Conservation (phyloP, 2,329 filamentous ascomycete genomes). For the Byssoonygena ceratinophila region DNA sequence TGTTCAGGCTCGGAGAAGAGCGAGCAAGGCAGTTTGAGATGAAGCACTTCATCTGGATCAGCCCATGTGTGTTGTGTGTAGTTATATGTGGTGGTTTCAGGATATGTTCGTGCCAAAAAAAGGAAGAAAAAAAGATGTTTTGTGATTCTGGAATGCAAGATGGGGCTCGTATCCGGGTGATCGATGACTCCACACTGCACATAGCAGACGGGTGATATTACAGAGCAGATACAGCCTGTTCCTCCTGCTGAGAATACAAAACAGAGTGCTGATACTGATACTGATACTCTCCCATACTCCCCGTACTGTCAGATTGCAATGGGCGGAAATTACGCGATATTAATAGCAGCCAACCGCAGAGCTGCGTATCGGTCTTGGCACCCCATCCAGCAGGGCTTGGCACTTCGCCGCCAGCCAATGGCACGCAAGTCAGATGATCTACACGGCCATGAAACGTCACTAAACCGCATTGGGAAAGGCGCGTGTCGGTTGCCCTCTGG, state of each 20-base stretch:
- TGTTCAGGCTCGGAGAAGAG: too few relatives aligned
- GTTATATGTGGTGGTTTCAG: neutral
- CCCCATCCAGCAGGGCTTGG: neutral
- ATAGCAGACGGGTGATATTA: too few relatives aligned
- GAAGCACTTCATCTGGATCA: too few relatives aligned
- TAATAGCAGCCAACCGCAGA: conserved; percentile 9
- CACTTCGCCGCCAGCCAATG: neutral
- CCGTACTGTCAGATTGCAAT: neutral
- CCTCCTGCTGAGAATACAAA: too few relatives aligned
- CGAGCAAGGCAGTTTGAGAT: neutral
- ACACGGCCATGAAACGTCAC: conserved; percentile 10
- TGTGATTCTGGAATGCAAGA: neutral
- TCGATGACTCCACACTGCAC: conserved; percentile 2
- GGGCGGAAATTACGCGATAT: conserved; percentile 3
- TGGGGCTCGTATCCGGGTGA: conserved; percentile 10
- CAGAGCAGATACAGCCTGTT: too few relatives aligned
- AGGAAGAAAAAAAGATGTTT: neutral
- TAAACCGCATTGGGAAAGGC: neutral
- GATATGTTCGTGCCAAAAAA: neutral
- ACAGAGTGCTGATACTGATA: neutral
- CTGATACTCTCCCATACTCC: neutral
- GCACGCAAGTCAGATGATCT: conserved; percentile 7
- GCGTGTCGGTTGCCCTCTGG: neutral
- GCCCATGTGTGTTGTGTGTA: too few relatives aligned
- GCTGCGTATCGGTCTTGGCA: neutral